Percentiles rank a stretch among this genome's conserved stretches.
Evolutionary conservation across 306 rosid species (phyloP).

Genomic region (Corylus avellana): DNA sequence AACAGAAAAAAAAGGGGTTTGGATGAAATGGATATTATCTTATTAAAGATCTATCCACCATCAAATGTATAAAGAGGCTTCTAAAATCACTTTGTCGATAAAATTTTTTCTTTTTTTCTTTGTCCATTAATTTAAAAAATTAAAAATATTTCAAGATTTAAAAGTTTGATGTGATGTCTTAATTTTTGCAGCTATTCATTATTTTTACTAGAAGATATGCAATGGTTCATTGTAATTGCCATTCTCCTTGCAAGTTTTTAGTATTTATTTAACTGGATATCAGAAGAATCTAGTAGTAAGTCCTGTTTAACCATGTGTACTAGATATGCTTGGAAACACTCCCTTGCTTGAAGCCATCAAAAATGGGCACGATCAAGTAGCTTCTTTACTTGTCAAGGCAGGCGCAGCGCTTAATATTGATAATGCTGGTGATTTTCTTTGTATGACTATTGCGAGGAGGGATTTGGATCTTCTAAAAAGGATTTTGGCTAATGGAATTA

Average conservation of each 20-base stretch:
- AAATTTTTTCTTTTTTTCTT: too few relatives aligned
- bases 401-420: conserved; percentile 58
- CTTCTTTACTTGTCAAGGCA: conserved; percentile 45
- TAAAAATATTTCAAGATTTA: too few relatives aligned
- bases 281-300: conserved; percentile 4
- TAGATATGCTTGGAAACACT: conserved; percentile 65
- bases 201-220: conserved; percentile 39
- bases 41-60: too few relatives aligned
- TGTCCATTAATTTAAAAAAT: too few relatives aligned
- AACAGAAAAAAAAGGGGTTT: too few relatives aligned
- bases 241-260: too few relatives aligned
- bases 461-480: conserved; percentile 41
- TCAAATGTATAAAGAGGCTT: too few relatives aligned
- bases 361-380: conserved; percentile 56
- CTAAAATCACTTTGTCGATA: too few relatives aligned
- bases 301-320: conserved; percentile 12
- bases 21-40: too few relatives aligned
- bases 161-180: too few relatives aligned
- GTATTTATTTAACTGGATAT: background rate
- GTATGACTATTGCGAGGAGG: conserved; percentile 46
- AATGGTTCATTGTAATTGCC: conserved; percentile 19
- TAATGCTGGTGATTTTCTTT: conserved; percentile 57
- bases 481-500: conserved; percentile 48
- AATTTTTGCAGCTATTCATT: too few relatives aligned
- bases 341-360: conserved; percentile 71